Evolutionary conservation across 2,329 filamentous ascomycete species (phyloP), one percentile per base, ranked within the genome.

Genomic region (Penicillium sp.): DNA sequence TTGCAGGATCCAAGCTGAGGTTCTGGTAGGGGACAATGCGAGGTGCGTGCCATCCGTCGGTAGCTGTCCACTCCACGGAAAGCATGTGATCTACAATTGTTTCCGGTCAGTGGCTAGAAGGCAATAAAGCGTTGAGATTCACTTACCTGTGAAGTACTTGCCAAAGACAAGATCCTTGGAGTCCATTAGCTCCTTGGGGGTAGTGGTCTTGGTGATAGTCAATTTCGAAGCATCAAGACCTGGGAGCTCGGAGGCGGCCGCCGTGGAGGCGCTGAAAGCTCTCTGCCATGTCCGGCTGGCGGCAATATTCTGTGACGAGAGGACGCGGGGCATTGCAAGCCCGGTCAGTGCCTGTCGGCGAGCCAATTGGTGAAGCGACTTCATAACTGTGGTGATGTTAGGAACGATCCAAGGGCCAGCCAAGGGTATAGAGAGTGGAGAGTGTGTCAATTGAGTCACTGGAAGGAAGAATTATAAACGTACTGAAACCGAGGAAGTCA

Each of bases 11-110:
- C 69, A 99, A 89, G 45, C 90, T 93, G 68, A 99, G 90, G 79
- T 97, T 97, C 78, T 97, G 92, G 82, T 97, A 97, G 21, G 94
- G 94, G 19, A 85, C 87, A 73, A 99, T 97, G 64, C 86, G 83
- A 57, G 93, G 91, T 15, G 87, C 78, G 42, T 89, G 79, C 94
- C 94, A 97, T 75, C 93, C 94, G 65, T 90, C 82, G 49, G 84
- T 80, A 59, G 91, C 86, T 55, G 89, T 93, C 94, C 94, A 99
- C 81, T 97, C 92, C 67, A 96, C 84, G 59, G 89, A 88, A 70
- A 97, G 87, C 93, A 99, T 97, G 79, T 97, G 94, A 80, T 99
- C 94, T 96, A 73, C 47, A 38, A 17, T n/a, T 49, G 39, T 36
- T 33, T 38, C 21, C 23, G 39, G 61, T 73, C 56, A 73, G 66